A percentile compares a stretch with the other conserved stretches of the same genome.
Conservation (phyloP, 2,329 filamentous ascomycete genomes). For the Cladophialophora yegresii region DNA sequence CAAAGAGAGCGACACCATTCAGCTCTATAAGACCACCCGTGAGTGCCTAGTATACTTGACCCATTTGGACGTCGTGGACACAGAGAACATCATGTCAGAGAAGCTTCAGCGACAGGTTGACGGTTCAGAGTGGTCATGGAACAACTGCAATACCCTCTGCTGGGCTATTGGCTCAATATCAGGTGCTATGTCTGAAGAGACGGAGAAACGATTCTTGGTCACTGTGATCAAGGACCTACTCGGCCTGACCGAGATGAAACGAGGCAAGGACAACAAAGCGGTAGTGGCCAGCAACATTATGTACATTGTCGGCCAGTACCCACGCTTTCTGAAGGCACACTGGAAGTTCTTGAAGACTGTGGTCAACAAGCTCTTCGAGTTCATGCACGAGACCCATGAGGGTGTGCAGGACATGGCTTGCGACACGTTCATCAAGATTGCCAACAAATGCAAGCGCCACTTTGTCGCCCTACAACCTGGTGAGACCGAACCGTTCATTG, state of each 20-base stretch:
- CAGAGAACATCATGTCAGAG: conserved; percentile 98
- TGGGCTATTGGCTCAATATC: conserved; percentile 99
- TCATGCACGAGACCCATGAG: conserved; percentile 99
- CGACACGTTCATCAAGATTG: conserved; percentile 99
- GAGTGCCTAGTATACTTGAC: conserved; percentile 97
- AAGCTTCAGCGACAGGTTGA: conserved; percentile 95
- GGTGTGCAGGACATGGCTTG: conserved; percentile 99
- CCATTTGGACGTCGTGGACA: conserved; percentile 95
- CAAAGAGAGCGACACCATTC: conserved; percentile 98
- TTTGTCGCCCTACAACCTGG: conserved; percentile 95
- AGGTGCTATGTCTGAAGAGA: conserved; percentile 98
- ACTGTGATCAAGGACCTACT: conserved; percentile 98
- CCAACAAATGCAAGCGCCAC: conserved; percentile 94
- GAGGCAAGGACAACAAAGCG: conserved; percentile 98
- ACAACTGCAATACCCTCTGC: conserved; percentile 98
- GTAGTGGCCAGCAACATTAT: conserved; percentile 99
- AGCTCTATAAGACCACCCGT: conserved; percentile 97
- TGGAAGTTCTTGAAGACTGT: conserved; percentile 99
- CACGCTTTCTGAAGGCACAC: conserved; percentile 95
- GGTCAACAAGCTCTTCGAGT: conserved; percentile 99
- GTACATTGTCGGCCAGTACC: conserved; percentile 99
- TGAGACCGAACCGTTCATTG: conserved; percentile 94
- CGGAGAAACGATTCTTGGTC: conserved; percentile 95
- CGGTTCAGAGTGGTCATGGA: conserved; percentile 96
- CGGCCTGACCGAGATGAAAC: conserved; percentile 97